Evolutionary conservation across 2,329 filamentous ascomycete genomes (phyloP), one percentile per base, ranked within the genome.

Genomic region (Aspergillus ruber): DNA sequence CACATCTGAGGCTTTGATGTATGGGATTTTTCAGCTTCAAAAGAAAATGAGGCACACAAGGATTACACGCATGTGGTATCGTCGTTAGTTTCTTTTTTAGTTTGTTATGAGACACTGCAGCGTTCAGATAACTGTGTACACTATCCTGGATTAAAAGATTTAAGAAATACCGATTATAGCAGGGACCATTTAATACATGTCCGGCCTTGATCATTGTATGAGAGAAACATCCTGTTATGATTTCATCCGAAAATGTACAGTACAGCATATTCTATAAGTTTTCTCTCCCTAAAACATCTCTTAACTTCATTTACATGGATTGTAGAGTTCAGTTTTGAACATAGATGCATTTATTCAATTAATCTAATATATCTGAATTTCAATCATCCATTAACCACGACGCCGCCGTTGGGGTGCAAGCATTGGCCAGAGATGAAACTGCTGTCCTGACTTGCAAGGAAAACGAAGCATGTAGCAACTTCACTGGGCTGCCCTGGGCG

Each of bases 391-490:
- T 78, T 78, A 23, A 82, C 74, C 51, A 81, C 68, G 32, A 73
- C 69, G 38, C 79, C 79, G n/a, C 79, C 78, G 56, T 84, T 84
- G 29, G 79, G 75, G 61, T 85, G 81, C 44, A 85, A 70, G n/a
- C 73, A 76, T 72, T 91, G 88, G 1, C 88, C 88, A 45, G 80
- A 84, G 41, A 93, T 82, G 51, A 81, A 83, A 42, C 81, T 83
- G 61, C 84, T 88, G 63, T 93, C 88, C 50, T 77, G 73, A 44
- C 82, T 84, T 0, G 88, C 88, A 54, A 94, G 71, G 68, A 93
- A 93, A 3, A 93, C 86, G 48, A 90, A 86, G 59, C 84, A 88
- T 0, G 86, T 85, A 0, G 86, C 88, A 52, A 93, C 85, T 74
- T 94, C 88, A 47, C 81, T 86, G 2, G 87, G 88, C 68, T 93